Evolutionary conservation across 257 asterid species (phyloP), one percentile per base, ranked within the genome.

Genomic region (Henckelia pumila): DNA sequence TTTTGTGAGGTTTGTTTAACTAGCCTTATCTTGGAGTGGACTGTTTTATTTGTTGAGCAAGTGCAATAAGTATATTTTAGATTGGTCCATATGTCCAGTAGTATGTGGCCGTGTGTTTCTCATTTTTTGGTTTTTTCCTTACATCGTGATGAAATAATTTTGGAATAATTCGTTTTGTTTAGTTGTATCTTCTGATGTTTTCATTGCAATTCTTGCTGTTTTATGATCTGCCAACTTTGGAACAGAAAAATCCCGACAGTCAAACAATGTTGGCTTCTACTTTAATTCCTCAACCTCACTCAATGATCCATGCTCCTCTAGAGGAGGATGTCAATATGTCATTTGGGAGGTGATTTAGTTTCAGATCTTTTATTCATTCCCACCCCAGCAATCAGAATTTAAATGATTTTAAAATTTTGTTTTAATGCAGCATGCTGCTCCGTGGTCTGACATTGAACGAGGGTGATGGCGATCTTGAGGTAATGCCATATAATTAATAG

Each of bases 301-400:
- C 86, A 74, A 80, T 82, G 74, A 59, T 81, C 56, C 80, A 83
- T 79, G 88, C 96, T 25, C 88, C 94, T 21, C 56, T 71, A 71
- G 99, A 88, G 78, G 97, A 88, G 60, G 99, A 93, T 80, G 84
- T 86, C 66, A 82, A 90, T 79, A 88, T 88, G 96, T 85, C 99
- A 79, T 93, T 93, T 80, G 97, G 98, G 83, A 88, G 98, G 97
- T 85, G 71, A 32, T 26, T 61, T 61, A 16, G 25, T 52, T 71
- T 61, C 25, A 40, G 40, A 67, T 64, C 61, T 58, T 33, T 64
- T 16, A 24, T 17, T 62, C 57, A 61, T 71, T 25, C 59, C 68
- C n/a, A 26, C 61, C 55, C 53, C 56, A 61, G 44, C 56, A 59
- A 73, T 53, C 70, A 70, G 71, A 50, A 66, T 61, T 73, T 40